Conservation (phyloP, 1,139 yeast species). For the Geotrichum macrosporum region DNA sequence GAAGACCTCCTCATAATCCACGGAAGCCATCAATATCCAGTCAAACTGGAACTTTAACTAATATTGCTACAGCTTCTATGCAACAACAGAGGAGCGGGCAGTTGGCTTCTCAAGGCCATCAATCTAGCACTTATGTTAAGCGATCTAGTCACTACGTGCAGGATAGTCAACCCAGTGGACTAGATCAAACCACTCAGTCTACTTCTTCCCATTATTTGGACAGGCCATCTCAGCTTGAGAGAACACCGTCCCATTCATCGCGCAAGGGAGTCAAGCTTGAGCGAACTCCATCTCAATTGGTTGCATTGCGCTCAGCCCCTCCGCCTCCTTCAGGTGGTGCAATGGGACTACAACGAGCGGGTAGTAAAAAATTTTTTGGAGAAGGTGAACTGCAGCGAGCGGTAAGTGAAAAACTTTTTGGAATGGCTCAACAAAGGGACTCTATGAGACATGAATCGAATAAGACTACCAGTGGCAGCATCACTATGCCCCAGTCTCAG, state of each 20-base stretch:
- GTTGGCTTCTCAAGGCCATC: background rate
- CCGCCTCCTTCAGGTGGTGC: slow-evolving; percentile 42
- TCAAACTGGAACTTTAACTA: slow-evolving; percentile 14
- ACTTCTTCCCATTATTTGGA: background rate
- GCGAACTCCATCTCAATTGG: slow-evolving; percentile 35
- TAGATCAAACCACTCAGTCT: background rate
- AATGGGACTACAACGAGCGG: slow-evolving; percentile 11
- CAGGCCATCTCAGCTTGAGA: slow-evolving; percentile 1
- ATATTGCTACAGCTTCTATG: slow-evolving; percentile 12
- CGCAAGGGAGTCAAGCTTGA: slow-evolving; percentile 11
- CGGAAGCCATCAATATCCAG: slow-evolving; percentile 12
- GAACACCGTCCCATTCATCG: slow-evolving; percentile 7
- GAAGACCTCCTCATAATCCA: slow-evolving; percentile 21
- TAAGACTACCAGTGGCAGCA: background rate
- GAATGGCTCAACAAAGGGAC: background rate
- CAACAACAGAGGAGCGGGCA: slow-evolving; percentile 5
- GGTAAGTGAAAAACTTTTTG: slow-evolving; percentile 10
- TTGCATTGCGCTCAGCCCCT: slow-evolving; percentile 70
- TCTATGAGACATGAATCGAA: slow-evolving; percentile 1
- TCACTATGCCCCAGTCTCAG: slow-evolving; percentile 2
- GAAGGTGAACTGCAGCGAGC: slow-evolving; percentile 14
- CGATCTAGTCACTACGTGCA: too few species aligned
- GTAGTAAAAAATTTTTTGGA: slow-evolving; percentile 11
- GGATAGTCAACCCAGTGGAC: background rate
- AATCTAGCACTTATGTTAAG: too few species aligned